Evolutionary conservation across 768 basidiomycete genomes (phyloP), one percentile per base, ranked within the genome.

Genomic region (Auricularia auricula-judae): DNA sequence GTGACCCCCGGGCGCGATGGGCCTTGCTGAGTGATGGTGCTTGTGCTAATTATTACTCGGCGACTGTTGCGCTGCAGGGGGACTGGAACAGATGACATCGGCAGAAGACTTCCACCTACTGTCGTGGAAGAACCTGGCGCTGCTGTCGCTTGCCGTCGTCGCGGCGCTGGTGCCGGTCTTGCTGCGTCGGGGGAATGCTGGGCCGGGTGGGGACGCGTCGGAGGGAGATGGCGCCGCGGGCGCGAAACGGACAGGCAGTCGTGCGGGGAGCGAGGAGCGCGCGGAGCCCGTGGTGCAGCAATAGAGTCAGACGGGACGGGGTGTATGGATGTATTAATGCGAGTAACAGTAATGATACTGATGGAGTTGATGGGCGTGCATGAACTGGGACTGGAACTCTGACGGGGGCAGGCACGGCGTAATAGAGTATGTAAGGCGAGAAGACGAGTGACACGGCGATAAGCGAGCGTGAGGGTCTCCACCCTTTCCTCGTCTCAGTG

Each of bases 111-210:
- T 98, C 72, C 87, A 96, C 74, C 82, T 98, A 61, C 84, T 98
- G 68, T 96, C 93, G 64, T 88, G 89, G 86, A 82, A 84, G 66
- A 98, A 98, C 75, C 90, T 95, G 72, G 82, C 96, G 67, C 85
- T 88, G 11, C 79, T 98, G 23, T 82, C 86, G 1, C 91, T 91
- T 0, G 86, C 96, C 62, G 91, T 90, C 64, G 82, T 93, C 12
- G 94, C 93, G 4, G 95, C 92, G n/a, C 80, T 96, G 77, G 91
- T 96, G 64, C 94, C 94, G 4, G 93, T 97, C 39, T 92, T 90
- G 2, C 75, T 96, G 67, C 83, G 93, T 4, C 23, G 34, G 18
- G 23, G 14, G 56, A 59, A 35, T 29, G 16, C 23, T 29, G 33
- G 16, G 10, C 23, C 23, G 29, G 29, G 33, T 7, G 23, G 10